Evolutionary conservation across 495 filamentous ascomycete genomes (phyloP).

Genomic region (Hyaloscypha hepaticicola): DNA sequence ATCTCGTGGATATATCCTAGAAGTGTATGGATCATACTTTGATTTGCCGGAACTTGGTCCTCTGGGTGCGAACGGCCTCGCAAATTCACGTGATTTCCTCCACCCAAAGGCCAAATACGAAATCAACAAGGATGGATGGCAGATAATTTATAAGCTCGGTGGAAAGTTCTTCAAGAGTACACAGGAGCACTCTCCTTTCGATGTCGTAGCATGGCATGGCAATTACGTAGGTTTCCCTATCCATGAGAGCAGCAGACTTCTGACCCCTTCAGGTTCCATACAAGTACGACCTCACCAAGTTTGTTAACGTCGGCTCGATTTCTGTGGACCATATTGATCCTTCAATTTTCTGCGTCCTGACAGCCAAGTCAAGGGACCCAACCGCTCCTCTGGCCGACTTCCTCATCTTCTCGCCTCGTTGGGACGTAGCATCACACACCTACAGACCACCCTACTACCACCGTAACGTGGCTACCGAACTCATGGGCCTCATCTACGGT

Average conservation of each 20-base stretch:
- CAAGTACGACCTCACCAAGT: conserved; percentile 84
- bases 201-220: conserved; percentile 86
- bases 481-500: conserved; percentile 57
- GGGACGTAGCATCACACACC: conserved; percentile 75
- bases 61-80: conserved; percentile 67
- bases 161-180: conserved; percentile 61
- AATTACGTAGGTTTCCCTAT: conserved; percentile 62
- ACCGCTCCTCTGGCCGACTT: conserved; percentile 83
- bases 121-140: conserved; percentile 45
- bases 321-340: conserved; percentile 82
- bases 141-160: conserved; percentile 60
- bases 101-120: conserved; percentile 62
- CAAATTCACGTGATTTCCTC: conserved; percentile 73
- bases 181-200: conserved; percentile 76
- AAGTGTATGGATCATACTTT: conserved; percentile 68
- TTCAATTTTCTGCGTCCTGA: conserved; percentile 78
- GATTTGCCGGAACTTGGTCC: conserved; percentile 69
- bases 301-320: conserved; percentile 73
- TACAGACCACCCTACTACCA: conserved; percentile 86
- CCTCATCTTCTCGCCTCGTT: conserved; percentile 81
- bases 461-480: conserved; percentile 67
- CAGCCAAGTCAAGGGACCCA: conserved; percentile 58
- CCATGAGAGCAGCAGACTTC: conserved; percentile 47
- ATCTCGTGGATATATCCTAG: conserved; percentile 68
- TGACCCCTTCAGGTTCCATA: conserved; percentile 54